Evolutionary conservation across 139 green algal genomes (phyloP), one percentile per base, ranked within the genome.

Genomic region (Chlamydomonas sp.): DNA sequence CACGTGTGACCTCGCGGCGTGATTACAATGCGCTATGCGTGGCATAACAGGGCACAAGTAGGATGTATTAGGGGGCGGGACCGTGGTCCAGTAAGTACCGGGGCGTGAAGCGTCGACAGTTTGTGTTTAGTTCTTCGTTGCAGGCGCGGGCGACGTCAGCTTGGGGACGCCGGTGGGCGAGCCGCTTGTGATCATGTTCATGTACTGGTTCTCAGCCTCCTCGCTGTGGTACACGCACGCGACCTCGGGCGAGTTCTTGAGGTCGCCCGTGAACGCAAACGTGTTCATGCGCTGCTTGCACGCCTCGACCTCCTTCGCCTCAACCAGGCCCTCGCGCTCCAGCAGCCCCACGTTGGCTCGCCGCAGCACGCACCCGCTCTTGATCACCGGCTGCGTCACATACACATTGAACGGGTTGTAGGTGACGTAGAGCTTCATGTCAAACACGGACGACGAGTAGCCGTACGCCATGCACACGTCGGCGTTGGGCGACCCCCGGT

Each of bases 281-380:
- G 95, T 99, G 83, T 99, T 99, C 92, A 98, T 98, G 76, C 90
- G 90, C 16, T 87, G 78, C 80, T 95, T 98, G 86, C 95, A 99
- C 30, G 81, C 59, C 50, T 90, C 76, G 13, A 86, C 86, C 74
- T 95, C 81, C 24, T 90, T 76, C 8, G 70, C 31, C 26, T 73
- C 80, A 2, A 99, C 88, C 31, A 99, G 83, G 34, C 90, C 84
- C n/a, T 91, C 74, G 5, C 76, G 83, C 76, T 99, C 95, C 39
- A 99, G 81, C 58, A 98, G 86, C 31, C 82, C 84, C 49, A 97
- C 84, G 79, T 99, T 99, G 76, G 79, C 85, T 22, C 90, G 85
- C 30, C 92, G 76, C 62, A 99, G 80, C 58, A 99, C 91, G 72
- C 95, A 99, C 10, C 95, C 95, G 0, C 94, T 91, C 77, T 97